Conservation (phyloP, 345 rosid species). For the Brassica cretica region DNA sequence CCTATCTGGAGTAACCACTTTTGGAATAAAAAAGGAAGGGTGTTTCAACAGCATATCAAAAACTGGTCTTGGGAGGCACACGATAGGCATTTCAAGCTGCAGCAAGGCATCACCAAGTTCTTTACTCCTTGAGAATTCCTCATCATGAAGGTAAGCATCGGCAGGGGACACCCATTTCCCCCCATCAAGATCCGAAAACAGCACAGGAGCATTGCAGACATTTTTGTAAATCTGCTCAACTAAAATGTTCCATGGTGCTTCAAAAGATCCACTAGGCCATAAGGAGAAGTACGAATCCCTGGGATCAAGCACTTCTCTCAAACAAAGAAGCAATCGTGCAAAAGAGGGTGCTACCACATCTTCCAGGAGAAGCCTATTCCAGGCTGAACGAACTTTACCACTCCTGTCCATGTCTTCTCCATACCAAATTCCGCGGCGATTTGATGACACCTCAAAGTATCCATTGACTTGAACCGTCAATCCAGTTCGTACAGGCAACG, state of each 20-base stretch:
- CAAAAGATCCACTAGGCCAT: conserved; percentile 84
- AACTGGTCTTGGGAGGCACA: conserved; percentile 67
- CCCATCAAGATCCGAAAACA: conserved; percentile 69
- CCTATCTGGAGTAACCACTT: conserved; percentile 82
- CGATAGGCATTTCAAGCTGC: conserved; percentile 81
- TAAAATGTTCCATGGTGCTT: conserved; percentile 91
- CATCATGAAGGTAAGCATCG: conserved; percentile 87
- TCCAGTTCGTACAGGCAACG: conserved; percentile 92
- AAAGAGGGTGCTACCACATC: conserved; percentile 83
- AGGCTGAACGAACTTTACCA: conserved; percentile 88
- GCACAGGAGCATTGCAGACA: conserved; percentile 56
- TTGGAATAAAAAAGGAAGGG: conserved; percentile 59
- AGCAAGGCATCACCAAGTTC: conserved; percentile 76
- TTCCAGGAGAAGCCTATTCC: conserved; percentile 95
- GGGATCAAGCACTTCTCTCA: conserved; percentile 65
- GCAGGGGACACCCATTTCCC: conserved; percentile 81
- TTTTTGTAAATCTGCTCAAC: conserved; percentile 77
- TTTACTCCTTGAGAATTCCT: conserved; percentile 63
- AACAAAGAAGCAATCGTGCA: conserved; percentile 60
- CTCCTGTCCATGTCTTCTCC: conserved; percentile 98
- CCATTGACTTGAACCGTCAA: conserved; percentile 84
- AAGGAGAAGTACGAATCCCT: conserved; percentile 65
- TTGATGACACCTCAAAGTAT: conserved; percentile 94
- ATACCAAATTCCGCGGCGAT: conserved; percentile 98
- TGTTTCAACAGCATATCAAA: conserved; percentile 70